These are phyloP conservation scores for Gymnopilus dilepis DNA, from an alignment of 768 basidiomycete species.

Conservation along the genomic window DNA sequence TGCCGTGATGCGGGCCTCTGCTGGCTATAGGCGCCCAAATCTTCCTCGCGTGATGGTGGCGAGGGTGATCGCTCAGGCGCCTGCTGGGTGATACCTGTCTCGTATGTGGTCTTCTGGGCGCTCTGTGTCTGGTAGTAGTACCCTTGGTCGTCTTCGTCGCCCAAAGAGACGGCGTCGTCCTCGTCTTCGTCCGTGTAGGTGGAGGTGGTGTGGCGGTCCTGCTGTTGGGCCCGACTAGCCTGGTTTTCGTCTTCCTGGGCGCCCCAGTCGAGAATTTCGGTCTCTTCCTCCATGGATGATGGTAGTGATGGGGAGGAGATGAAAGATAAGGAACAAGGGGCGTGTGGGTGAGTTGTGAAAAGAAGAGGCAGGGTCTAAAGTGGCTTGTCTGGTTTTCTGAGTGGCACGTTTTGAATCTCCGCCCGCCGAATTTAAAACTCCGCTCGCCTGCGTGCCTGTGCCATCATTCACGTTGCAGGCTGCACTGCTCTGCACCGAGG, in stretches of 20 bases:
- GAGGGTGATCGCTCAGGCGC: constrained; percentile 14
- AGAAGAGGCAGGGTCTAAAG: constrained; percentile 4
- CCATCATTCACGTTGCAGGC: constrained; percentile 15
- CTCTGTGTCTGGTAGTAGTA: constrained; percentile 38
- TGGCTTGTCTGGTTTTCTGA: constrained; percentile 20
- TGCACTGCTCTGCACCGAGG: constrained; percentile 2
- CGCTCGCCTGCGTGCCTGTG: constrained; percentile 13
- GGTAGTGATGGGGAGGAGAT: constrained; percentile 12
- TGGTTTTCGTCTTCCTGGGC: constrained; percentile 50
- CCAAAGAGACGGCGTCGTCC: constrained; percentile 66
- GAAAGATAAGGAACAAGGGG: constrained; percentile 9
- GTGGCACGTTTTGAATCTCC: constrained; percentile 28
- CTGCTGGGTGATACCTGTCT: constrained; percentile 6
- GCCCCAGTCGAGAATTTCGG: constrained; percentile 74
- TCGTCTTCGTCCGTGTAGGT: constrained; percentile 55
- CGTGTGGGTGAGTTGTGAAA: constrained; percentile 8
- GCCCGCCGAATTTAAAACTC: constrained; percentile 29
- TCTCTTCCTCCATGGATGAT: constrained; percentile 63
- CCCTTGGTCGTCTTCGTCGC: constrained; percentile 69
- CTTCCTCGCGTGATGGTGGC: constrained; percentile 16
- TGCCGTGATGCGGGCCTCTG: constrained; percentile 13
- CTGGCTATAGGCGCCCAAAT: constrained; percentile 25
- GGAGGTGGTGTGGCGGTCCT: constrained; percentile 15
- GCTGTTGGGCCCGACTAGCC: constrained; percentile 26
- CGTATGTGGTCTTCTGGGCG: neutral